Conservation (phyloP, 768 basidiomycete genomes). For the Podaxis pistillaris region DNA sequence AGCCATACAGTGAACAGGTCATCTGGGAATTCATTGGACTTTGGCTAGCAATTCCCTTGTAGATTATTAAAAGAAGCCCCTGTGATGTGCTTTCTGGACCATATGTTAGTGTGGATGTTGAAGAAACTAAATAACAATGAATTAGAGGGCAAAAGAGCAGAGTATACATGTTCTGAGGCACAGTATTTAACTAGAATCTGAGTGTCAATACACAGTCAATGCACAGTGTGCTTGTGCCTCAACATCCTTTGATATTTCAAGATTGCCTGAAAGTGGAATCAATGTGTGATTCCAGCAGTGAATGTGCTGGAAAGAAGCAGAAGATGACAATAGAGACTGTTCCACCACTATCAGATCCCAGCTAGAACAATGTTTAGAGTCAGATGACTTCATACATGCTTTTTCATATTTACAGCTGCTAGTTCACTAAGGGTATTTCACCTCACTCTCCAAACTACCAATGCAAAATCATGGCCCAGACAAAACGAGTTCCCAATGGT, state of each 20-base stretch:
- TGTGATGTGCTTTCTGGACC: slow-evolving; percentile 52
- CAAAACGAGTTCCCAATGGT: too few relatives aligned
- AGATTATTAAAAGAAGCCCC: slow-evolving; percentile 42
- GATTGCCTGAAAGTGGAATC: too few relatives aligned
- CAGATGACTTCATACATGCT: not conserved
- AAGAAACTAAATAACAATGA: too few relatives aligned
- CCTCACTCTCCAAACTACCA: too few relatives aligned
- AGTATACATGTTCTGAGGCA: too few relatives aligned
- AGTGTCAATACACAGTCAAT: too few relatives aligned
- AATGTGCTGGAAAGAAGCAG: slow-evolving; percentile 44
- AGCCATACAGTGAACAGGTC: slow-evolving; percentile 76
- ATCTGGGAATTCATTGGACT: slow-evolving; percentile 63
- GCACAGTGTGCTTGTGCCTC: too few relatives aligned
- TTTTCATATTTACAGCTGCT: not conserved
- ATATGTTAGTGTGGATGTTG: slow-evolving; percentile 37
- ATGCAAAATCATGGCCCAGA: too few relatives aligned
- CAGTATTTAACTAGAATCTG: too few relatives aligned
- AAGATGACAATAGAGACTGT: not conserved
- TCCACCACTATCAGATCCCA: not conserved
- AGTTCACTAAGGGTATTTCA: too few relatives aligned
- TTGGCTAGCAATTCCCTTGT: slow-evolving; percentile 53
- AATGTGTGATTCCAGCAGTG: slow-evolving; percentile 33
- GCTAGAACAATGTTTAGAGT: not conserved
- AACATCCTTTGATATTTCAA: too few relatives aligned
- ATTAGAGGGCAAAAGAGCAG: too few relatives aligned